Evolutionary conservation across 495 filamentous ascomycete genomes (phyloP).

Genomic region (Penicillium coffeae): DNA sequence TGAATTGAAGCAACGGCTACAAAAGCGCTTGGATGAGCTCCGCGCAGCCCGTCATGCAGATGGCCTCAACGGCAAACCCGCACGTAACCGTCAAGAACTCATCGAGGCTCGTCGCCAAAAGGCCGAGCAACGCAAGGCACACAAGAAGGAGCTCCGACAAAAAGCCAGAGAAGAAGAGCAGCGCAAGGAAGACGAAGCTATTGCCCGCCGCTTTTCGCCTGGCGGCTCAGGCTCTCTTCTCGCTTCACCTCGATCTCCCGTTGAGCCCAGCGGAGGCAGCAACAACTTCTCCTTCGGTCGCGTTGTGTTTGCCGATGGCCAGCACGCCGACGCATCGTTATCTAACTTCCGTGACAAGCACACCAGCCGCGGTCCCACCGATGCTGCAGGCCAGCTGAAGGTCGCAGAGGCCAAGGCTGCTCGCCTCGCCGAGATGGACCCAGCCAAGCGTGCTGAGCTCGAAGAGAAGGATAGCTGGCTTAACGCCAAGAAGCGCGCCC

Average conservation of each 20-base stretch:
- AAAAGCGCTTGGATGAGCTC: conserved; percentile 75
- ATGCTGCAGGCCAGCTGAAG: conserved; percentile 70
- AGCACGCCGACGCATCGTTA: conserved; percentile 65
- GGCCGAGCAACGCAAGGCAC: conserved; percentile 75
- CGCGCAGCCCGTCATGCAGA: conserved; percentile 80
- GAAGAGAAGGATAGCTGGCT: conserved; percentile 93
- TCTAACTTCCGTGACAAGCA: conserved; percentile 52
- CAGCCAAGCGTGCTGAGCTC: conserved; percentile 75
- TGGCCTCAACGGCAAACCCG: conserved; percentile 70
- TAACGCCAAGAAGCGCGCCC: conserved; percentile 81
- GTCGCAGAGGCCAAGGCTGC: conserved; percentile 68
- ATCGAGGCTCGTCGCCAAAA: conserved; percentile 85
- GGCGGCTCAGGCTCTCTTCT: conserved; percentile 52
- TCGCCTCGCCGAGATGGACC: conserved; percentile 66
- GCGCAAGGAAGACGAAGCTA: conserved; percentile 61
- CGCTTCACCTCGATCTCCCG: conserved; percentile 50
- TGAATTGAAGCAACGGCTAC: conserved; percentile 68
- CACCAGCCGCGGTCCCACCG: conserved; percentile 72
- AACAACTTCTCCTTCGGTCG: conserved; percentile 84
- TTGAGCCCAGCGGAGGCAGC: conserved; percentile 38
- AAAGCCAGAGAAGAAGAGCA: conserved; percentile 75
- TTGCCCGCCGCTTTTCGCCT: conserved; percentile 53
- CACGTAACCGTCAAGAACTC: conserved; percentile 79
- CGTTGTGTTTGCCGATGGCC: conserved; percentile 81
- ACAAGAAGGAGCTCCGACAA: conserved; percentile 76